Evolutionary conservation across 768 basidiomycete genomes (phyloP), one percentile per base, ranked within the genome.

Genomic region (Lentinula boryana): DNA sequence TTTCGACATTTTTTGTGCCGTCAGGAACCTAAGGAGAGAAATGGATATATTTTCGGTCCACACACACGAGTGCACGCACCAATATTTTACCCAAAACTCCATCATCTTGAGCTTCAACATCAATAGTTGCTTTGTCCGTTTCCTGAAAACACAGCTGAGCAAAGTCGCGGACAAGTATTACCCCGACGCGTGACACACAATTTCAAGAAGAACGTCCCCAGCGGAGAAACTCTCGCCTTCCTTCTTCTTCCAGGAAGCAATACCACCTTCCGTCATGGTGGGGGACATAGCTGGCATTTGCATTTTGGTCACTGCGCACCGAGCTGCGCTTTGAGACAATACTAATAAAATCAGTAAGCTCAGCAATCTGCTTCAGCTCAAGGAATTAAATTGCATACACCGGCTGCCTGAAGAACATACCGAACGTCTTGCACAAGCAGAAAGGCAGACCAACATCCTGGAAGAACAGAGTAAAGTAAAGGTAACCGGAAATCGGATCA

Each of bases 51-150:
- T 36, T 40, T 5, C 18, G n/a, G 8, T 18, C 1, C 18, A 51
- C 31, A 33, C 5, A 10, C 35, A 21, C 7, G 35, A 32, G 49
- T 12, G 43, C 35, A 76, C 89, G 57, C 68, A 95, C 95, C 68
- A 99, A 66, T 64, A 98, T 96, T 78, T 93, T 98, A 59, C 89
- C 95, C 70, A 99, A 75, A 15, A 98, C 74, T 64, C 97, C 97
- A 68, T 98, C 95, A 33, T 98, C 96, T 74, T 95, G 95, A 13
- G 97, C 95, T 75, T 99, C 97, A 6, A 99, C 96, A 71, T 99
- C 97, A 69, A 98, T 97, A 2, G 94, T 95, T 15, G 96, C 91
- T 74, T 93, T 93, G 80, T 94, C 92, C 46, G 92, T 94, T 80
- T 94, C 92, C 92, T 94, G 73, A 60, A 50, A 35, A 52, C 9